Evolutionary conservation across 2,329 filamentous ascomycete species (phyloP), one percentile per base, ranked within the genome.

Genomic region (Epichloe baconii): DNA sequence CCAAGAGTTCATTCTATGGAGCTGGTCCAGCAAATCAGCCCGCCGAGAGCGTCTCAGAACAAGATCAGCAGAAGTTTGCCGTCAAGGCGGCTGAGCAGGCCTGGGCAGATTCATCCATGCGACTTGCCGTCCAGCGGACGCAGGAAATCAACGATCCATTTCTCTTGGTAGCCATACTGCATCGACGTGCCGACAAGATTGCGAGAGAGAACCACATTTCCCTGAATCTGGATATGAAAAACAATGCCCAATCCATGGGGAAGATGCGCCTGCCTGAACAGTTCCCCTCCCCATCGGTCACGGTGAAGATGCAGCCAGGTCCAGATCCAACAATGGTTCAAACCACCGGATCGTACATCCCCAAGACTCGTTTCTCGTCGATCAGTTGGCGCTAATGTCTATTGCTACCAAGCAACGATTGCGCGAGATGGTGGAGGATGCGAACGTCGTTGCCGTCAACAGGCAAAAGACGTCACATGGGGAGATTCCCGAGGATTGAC

Each of bases 381-480:
- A 95, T 54, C 86, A 96, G 57, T 70, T 96, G 44, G 85, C 87
- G 26, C 73, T 96, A 15, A 65, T 96, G 52, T 93, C 88, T 5
- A 77, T 96, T 52, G 86, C 87, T 17, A 83, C 88, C 10, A 88
- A 91, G 62, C 85, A 94, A 58, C 79, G 88, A 31, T 59, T 96
- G 38, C 77, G 86, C 49, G 79, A 82, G 12, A 68, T 96, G 34
- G 63, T 96, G 3, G 85, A 90, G 61, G 89, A 95, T 59, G 82
- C 88, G 11, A 79, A 82, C 50, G 76, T 76, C 10, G 69, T 95
- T 44, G 79, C 88, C 3, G 75, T 76, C 53, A 85, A 80, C 53
- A 80, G 91, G 50, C 85, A 87, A 62, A 81, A 77, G 54, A 86
- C 85, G 19, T 87, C 89, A 2, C 85, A 95, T 64, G 91, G 90